Evolutionary conservation across 306 rosid species (phyloP).

Genomic region (Pyrus pyrifolia): DNA sequence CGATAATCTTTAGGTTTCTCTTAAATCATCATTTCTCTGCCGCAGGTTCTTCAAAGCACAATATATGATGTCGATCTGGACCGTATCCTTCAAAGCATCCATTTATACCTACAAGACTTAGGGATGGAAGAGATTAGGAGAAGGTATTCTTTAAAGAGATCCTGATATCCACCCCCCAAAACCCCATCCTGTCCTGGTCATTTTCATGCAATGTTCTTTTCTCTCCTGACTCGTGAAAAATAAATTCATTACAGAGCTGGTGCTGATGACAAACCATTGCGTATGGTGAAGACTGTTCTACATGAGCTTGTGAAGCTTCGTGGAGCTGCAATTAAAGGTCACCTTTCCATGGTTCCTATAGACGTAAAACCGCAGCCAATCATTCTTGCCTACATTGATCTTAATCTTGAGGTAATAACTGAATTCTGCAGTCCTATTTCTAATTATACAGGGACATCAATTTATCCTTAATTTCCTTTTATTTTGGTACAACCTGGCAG

Average conservation of each 20-base stretch:
- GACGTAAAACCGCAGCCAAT: constrained; percentile 97
- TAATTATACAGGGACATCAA: neutral
- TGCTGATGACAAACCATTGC: constrained; percentile 96
- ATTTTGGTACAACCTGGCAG: constrained; percentile 28
- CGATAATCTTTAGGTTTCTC: neutral
- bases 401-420: constrained; percentile 80
- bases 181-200: neutral
- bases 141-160: constrained; percentile 41
- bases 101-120: constrained; percentile 90
- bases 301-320: constrained; percentile 99
- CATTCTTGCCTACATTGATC: constrained; percentile 97
- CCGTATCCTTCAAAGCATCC: constrained; percentile 95
- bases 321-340: constrained; percentile 98
- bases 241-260: constrained; percentile 61
- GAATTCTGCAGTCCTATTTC: neutral
- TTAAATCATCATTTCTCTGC: constrained; percentile 15
- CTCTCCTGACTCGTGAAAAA: neutral
- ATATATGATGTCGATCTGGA: constrained; percentile 91
- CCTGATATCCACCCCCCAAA: neutral
- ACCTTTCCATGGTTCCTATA: constrained; percentile 99
- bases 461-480: neutral
- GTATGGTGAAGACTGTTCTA: constrained; percentile 97
- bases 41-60: constrained; percentile 97
- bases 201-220: constrained; percentile 12
- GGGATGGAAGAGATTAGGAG: constrained; percentile 99